A percentile compares a stretch with the other conserved stretches of the same genome.
Conservation (phyloP, 2,329 filamentous ascomycete species). For the Xylariaceae sp. region DNA sequence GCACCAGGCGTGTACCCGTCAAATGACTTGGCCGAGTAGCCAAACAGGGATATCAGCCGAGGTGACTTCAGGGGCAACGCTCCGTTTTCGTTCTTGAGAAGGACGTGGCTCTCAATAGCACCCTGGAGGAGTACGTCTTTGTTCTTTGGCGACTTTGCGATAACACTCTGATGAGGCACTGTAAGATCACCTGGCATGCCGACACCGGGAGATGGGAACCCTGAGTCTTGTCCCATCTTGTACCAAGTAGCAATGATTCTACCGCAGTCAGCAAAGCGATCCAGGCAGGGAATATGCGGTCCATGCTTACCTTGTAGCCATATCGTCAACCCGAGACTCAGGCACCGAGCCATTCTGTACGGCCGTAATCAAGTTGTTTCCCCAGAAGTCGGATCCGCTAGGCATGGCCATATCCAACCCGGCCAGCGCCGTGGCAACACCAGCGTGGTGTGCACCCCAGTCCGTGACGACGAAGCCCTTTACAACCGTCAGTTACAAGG, state of each 20-base stretch:
- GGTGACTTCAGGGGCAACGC: slow-evolving; percentile 50
- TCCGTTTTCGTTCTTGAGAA: slow-evolving; percentile 55
- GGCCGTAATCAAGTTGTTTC: slow-evolving; percentile 50
- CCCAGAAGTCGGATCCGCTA: slow-evolving; percentile 37
- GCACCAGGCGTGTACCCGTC: slow-evolving; percentile 36
- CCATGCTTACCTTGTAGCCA: slow-evolving; percentile 42
- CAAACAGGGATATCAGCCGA: slow-evolving; percentile 50
- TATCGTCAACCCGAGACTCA: slow-evolving; percentile 53
- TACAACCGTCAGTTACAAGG: slow-evolving; percentile 20
- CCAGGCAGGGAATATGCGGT: not conserved
- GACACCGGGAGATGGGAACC: slow-evolving; percentile 40
- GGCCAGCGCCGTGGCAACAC: slow-evolving; percentile 55
- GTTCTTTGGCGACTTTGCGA: slow-evolving; percentile 45
- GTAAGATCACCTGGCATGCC: slow-evolving; percentile 47
- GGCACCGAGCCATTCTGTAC: slow-evolving; percentile 57
- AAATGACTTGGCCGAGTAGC: slow-evolving; percentile 51
- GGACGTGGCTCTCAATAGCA: slow-evolving; percentile 56
- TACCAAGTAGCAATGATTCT: slow-evolving; percentile 52
- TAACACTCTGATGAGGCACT: slow-evolving; percentile 46
- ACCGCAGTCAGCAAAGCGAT: slow-evolving; percentile 3
- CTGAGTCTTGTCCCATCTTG: slow-evolving; percentile 46
- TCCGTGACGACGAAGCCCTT: slow-evolving; percentile 64
- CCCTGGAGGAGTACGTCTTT: slow-evolving; percentile 44
- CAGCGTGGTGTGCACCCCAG: slow-evolving; percentile 62
- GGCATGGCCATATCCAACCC: slow-evolving; percentile 73